A percentile compares a stretch with the other conserved stretches of the same genome.
Evolutionary conservation across 2,329 filamentous ascomycete genomes (phyloP).

Genomic region (Colletotrichum brevisporum): DNA sequence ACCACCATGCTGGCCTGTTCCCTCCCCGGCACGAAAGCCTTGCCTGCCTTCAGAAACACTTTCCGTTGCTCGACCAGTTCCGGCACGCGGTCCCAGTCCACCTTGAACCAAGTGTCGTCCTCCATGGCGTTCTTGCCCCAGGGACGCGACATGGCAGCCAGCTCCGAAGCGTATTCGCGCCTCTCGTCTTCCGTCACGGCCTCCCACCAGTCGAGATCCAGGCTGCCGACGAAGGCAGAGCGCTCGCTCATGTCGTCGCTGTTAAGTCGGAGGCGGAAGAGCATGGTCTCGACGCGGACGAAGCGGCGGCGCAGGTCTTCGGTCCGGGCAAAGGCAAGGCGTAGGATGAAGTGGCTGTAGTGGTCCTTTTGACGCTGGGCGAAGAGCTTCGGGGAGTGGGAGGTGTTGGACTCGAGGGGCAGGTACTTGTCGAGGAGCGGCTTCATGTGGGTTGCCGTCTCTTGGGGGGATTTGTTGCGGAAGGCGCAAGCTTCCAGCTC

Average conservation of each 20-base stretch:
- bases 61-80: constrained; percentile 86
- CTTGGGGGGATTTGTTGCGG: constrained; percentile 87
- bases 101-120: constrained; percentile 94
- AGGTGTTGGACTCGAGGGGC: constrained; percentile 82
- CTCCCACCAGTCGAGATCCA: constrained; percentile 94
- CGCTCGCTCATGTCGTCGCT: constrained; percentile 83
- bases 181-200: constrained; percentile 85
- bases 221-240: constrained; percentile 79
- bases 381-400: constrained; percentile 69
- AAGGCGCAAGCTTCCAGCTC: constrained; percentile 96
- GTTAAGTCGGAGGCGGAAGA: constrained; percentile 87
- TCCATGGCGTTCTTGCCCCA: constrained; percentile 66
- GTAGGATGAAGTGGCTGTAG: constrained; percentile 97
- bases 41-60: constrained; percentile 84
- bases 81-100: constrained; percentile 94
- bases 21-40: constrained; percentile 89
- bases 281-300: constrained; percentile 85
- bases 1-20: constrained; percentile 93
- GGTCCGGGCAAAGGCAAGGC: constrained; percentile 91
- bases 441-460: constrained; percentile 87
- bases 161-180: constrained; percentile 70
- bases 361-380: constrained; percentile 93
- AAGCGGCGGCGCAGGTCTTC: constrained; percentile 93
- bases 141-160: constrained; percentile 66
- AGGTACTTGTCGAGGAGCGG: constrained; percentile 90